Base-by-base conservation (phyloP, 1,284 basidiomycete species). In the Pseudozyma tsukubaensis region DNA sequence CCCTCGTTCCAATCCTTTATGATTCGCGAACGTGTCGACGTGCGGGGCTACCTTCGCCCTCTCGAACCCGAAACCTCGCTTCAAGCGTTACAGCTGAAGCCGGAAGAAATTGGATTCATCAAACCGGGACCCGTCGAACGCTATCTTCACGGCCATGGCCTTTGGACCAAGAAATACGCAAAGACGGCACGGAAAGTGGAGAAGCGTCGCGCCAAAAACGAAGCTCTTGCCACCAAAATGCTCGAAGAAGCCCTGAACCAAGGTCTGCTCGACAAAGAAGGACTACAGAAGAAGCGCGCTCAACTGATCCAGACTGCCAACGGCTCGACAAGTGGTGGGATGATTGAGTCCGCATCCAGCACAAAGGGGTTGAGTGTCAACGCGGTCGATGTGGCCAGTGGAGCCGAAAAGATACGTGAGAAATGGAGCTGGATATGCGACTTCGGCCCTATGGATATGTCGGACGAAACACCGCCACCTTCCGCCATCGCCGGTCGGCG, bases 1-100 rank as follows among this genome's bases (percentile, higher is more conserved):
- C 81, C 80, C 1, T 74, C 62, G 5, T 79, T 70, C 67, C 59
- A 77, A 19, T 67, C 67, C 21, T 86, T 87, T 56, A 91, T 92
- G 89, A 92, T 98, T 66, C 89, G 95, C 36, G 94, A 98, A 85
- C 89, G 96, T 12, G 90, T 98, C 19, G 90, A 91, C 18, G 90
- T 91, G 4, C 87, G 88, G 21, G 96, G 96, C 8, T 85, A 89
- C 8, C 87, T 93, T 16, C 89, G 94, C 11, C 88, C 91, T 0
- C 87, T 99, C 71, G 94, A 97, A 80, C 87, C 90, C 0, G 88
- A 89, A 64, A 84, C 87, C 1, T 88, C 91, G 49, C 87, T 98
- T 0, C 85, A 86, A 7, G 91, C 90, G 0, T 86, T 96, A 44
- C 87, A 86, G 9, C 85, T 95, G 45, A 88, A 89, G 0, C 83